Evolutionary conservation across 2,329 filamentous ascomycete genomes (phyloP), one percentile per base, ranked within the genome.

Genomic region (Fusarium continuum): DNA sequence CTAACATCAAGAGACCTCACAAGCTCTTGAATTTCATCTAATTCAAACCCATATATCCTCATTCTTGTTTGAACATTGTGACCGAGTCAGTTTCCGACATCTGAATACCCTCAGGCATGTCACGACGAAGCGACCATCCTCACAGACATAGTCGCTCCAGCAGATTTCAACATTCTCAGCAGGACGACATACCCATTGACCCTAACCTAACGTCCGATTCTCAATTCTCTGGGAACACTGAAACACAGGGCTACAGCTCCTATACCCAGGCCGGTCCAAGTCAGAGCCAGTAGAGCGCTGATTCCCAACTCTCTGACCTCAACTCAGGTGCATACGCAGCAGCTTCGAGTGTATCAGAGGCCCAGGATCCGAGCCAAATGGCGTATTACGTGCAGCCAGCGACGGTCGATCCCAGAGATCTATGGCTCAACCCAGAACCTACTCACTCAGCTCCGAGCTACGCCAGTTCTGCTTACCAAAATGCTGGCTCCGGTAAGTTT

Each of bases 211-310:
- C 5, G 4, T 8, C 17, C 3, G 55, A 41, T 20, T 2, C 28
- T 2, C 4, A 25, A 13, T 64, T 36, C 36, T n/a, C 17, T 4
- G 38, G 13, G 5, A 41, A 57, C 1, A 20, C 29, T 13, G 34
- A 56, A 16, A 11, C 43, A 4, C 41, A 51, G 1, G 17, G 11
- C 8, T 47, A 39, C 36, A 13, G 11, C 8, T 50, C 23, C 29
- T 53, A 52, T 40, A 31, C n/a, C 55, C 59, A 61, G 31, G 58
- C 44, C 39, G 45, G 45, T 55, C 62, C 68, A 61, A 52, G 40
- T 67, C 55, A 68, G 32, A 54, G 46, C 52, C 65, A 58, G 8
- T 70, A 70, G 68, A 62, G 57, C 51, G 11, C 34, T 25, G 50
- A 61, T 55, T 39, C 20, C n/a, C 55, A 50, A 35, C 34, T 38